A percentile compares a stretch with the other conserved stretches of the same genome.
Evolutionary conservation across 768 basidiomycete species (phyloP).

Genomic region (Agaricus subrufescens): DNA sequence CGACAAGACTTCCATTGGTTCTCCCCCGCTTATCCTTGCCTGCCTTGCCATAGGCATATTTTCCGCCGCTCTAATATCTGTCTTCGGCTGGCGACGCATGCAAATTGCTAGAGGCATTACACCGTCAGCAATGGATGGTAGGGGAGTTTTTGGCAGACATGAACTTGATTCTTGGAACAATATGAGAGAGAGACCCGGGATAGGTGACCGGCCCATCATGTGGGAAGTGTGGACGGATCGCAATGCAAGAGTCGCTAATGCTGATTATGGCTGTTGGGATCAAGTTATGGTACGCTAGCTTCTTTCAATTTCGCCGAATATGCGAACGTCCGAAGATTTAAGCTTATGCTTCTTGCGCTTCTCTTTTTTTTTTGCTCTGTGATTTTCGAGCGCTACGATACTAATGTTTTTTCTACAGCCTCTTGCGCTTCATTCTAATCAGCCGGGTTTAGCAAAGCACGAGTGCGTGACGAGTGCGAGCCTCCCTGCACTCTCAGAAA

Average conservation of each 20-base stretch:
- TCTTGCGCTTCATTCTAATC: neutral
- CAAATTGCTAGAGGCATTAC: constrained; percentile 14
- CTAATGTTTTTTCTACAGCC: neutral
- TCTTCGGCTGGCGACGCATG: constrained; percentile 43
- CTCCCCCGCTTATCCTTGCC: constrained; percentile 54
- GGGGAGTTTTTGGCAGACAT: neutral
- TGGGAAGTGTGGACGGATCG: constrained; percentile 39
- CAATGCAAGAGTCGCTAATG: constrained; percentile 6
- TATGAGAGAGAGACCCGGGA: neutral
- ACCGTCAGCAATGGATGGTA: neutral
- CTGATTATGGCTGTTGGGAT: constrained; percentile 28
- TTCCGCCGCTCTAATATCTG: constrained; percentile 38
- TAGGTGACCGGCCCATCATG: constrained; percentile 33
- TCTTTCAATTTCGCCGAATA: neutral
- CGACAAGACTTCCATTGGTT: constrained; percentile 24
- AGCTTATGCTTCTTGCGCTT: neutral
- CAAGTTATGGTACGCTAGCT: constrained; percentile 33
- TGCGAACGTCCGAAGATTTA: neutral
- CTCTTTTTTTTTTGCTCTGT: neutral
- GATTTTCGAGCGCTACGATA: neutral
- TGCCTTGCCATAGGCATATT: constrained; percentile 59
- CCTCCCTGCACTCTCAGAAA: neutral
- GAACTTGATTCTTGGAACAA: neutral
- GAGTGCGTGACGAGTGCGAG: neutral
- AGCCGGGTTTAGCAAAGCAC: neutral